Base-by-base conservation (phyloP, 1,284 basidiomycete species). In the Puccinia triticina region DNA sequence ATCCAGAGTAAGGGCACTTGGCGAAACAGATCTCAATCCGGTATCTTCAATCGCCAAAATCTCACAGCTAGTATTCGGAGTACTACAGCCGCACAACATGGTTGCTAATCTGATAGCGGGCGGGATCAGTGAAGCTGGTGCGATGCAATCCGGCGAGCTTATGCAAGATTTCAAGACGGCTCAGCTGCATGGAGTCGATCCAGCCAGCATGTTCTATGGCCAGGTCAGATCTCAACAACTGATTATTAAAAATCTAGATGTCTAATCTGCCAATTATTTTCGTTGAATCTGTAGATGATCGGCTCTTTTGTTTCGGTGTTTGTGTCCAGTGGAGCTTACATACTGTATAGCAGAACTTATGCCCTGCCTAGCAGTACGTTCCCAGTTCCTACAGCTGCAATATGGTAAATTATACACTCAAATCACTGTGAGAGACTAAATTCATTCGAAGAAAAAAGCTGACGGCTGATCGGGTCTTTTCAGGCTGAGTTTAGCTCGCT, bases 161-260 rank as follows among this genome's bases (percentile, higher is more conserved):
- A 98, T 98, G 95, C 96, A 98, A 88, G 96, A 98, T 87, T 89
- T 98, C 84, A 98, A 98, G 89, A 98, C 96, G 0, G 96, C 96
- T 86, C 89, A 98, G 29, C 90, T 96, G 76, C 91, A 91, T 83
- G 95, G 85, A 21, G 86, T 86, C 16, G 85, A 85, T 23, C 87
- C 87, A 23, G 84, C 85, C 32, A 85, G 86, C 37, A 87, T 87
- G 82, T 88, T 88, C 83, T 84, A 86, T 23, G 87, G 87, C 2
- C 87, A 88, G 84, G 84, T 88, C 57, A 83, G 86, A 40, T 83
- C 94, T 12, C 94, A 94, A 34, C 89, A 93, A 32, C n/a, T 34
- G 0, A 14, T 48, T 10, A 66, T 18, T 18, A 72, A 50, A 29
- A 26, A 43, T 12, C 12, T 43, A 12, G 2, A 32, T 72, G 26